Evolutionary conservation across 768 basidiomycete genomes (phyloP).

Genomic region (Psilocybe cubensis): DNA sequence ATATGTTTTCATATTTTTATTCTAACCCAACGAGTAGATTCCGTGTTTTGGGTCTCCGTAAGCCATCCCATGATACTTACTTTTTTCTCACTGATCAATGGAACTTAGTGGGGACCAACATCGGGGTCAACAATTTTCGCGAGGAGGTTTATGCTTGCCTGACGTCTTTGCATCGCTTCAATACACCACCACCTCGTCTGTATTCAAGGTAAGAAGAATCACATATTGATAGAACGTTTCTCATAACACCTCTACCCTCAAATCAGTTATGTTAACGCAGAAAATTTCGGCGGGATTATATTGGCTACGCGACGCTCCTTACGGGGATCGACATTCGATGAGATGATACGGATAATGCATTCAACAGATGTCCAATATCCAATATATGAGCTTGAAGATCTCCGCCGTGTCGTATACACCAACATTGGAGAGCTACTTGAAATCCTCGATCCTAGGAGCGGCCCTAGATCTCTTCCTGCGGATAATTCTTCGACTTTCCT

Average conservation of each 20-base stretch:
- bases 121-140: not conserved
- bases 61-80: constrained; percentile 1
- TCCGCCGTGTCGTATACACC: constrained; percentile 16
- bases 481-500: not conserved
- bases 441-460: not conserved
- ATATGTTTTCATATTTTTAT: not conserved
- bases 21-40: constrained; percentile 6
- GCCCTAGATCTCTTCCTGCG: not conserved
- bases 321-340: constrained; percentile 15
- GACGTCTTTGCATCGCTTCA: constrained; percentile 1
- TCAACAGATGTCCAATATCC: not conserved
- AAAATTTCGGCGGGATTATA: constrained; percentile 1
- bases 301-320: constrained; percentile 17
- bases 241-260: not conserved
- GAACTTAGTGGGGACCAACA: constrained; percentile 17
- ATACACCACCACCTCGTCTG: not conserved
- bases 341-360: constrained; percentile 15
- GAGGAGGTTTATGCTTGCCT: constrained; percentile 7
- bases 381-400: not conserved
- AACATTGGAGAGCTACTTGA: constrained; percentile 15
- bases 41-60: constrained; percentile 19
- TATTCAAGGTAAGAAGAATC: constrained; percentile 10
- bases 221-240: not conserved
- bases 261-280: constrained; percentile 15
- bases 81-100: not conserved